These are phyloP conservation scores for Syzygium malaccense DNA, from an alignment of 441 rosid genomes.

Conservation along the genomic window DNA sequence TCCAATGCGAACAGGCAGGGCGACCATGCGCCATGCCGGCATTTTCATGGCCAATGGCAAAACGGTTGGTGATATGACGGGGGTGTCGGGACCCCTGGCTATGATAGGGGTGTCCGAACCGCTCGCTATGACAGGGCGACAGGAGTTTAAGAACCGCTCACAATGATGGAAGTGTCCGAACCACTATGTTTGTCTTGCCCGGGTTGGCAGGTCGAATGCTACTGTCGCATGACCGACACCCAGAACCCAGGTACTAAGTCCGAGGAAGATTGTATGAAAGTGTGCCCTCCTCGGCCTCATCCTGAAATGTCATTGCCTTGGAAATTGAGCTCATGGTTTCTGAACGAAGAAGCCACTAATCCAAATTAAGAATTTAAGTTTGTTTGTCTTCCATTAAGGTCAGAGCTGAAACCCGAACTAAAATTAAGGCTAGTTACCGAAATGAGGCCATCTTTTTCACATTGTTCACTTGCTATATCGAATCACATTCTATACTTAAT, in stretches of 20 bases:
- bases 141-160: not conserved
- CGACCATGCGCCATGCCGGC: not conserved
- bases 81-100: not conserved
- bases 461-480: not conserved
- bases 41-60: not conserved
- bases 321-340: not conserved
- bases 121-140: not conserved
- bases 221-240: too few relatives aligned
- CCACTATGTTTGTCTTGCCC: not conserved
- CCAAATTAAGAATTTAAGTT: too few relatives aligned
- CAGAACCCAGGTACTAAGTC: too few relatives aligned
- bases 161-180: not conserved
- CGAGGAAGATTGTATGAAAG: not conserved
- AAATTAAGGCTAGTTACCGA: too few relatives aligned
- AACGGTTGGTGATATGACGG: not conserved
- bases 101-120: too few relatives aligned
- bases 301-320: not conserved
- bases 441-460: not conserved
- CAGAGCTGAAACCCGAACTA: too few relatives aligned
- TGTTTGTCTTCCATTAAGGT: too few relatives aligned
- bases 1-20: not conserved
- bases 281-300: not conserved
- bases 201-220: too few relatives aligned
- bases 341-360: not conserved
- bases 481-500: not conserved